Evolutionary conservation across 768 basidiomycete genomes (phyloP).

Genomic region (Termitomyces sp.): DNA sequence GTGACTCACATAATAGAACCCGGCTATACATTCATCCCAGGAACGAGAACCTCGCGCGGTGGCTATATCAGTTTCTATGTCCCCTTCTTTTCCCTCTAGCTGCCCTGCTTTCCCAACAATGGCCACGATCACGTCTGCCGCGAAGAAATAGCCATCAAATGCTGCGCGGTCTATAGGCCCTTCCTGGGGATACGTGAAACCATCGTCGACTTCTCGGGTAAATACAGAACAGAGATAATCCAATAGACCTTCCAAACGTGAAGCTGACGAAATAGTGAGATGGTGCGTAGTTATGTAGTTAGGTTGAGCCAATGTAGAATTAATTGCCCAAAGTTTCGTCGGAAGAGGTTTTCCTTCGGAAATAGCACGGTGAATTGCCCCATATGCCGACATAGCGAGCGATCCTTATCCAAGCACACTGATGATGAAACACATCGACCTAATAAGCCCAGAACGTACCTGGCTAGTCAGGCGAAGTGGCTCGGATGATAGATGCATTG

Average conservation of each 20-base stretch:
- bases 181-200: constrained; percentile 87
- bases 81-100: constrained; percentile 23
- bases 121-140: constrained; percentile 73
- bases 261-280: constrained; percentile 42
- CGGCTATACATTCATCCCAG: constrained; percentile 73
- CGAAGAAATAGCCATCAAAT: constrained; percentile 78
- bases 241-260: constrained; percentile 46
- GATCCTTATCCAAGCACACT: not conserved
- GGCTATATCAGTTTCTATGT: constrained; percentile 35
- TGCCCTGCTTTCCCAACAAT: constrained; percentile 33
- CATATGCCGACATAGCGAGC: constrained; percentile 69
- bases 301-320: constrained; percentile 23
- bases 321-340: constrained; percentile 45
- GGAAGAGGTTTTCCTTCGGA: constrained; percentile 33
- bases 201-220: constrained; percentile 71
- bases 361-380: constrained; percentile 44
- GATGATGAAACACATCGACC: not conserved
- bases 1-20: constrained; percentile 71
- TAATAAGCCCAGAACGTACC: not conserved
- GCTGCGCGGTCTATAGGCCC: constrained; percentile 45
- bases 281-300: constrained; percentile 50
- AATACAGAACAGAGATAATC: constrained; percentile 62
- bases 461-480: not conserved
- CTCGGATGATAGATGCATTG: not conserved
- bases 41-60: constrained; percentile 44